Evolutionary conservation across 805 yeast genomes (phyloP).

Genomic region (Candida insectalens): DNA sequence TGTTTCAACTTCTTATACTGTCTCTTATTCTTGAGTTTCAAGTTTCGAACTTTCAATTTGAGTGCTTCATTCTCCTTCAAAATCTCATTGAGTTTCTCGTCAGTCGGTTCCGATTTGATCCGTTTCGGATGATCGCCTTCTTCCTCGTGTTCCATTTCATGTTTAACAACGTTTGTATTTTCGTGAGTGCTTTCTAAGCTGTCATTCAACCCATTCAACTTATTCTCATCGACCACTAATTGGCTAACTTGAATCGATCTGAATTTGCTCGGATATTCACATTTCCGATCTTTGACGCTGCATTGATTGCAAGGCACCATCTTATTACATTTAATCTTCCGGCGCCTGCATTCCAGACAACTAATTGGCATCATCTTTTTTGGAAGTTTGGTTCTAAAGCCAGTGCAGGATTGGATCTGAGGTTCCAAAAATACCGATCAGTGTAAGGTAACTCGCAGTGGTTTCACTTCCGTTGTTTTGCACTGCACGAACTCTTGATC

Average conservation of each 20-base stretch:
- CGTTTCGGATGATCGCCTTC: no score
- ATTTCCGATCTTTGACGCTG: constrained; percentile 25
- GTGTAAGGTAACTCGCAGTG: no score
- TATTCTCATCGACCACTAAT: constrained; percentile 11
- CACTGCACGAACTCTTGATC: no score
- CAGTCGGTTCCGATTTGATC: no score
- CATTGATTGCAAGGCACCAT: constrained; percentile 38
- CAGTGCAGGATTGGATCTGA: no score
- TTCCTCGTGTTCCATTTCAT: no score
- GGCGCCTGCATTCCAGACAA: constrained; percentile 25
- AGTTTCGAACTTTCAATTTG: constrained; percentile 18
- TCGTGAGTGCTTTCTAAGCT: neutral
- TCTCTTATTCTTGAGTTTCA: constrained; percentile 15
- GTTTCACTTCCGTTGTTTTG: no score
- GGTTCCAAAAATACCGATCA: no score
- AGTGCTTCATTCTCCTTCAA: constrained; percentile 21
- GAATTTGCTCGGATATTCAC: constrained; percentile 38
- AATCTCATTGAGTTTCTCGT: constrained; percentile 6
- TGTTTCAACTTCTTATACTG: constrained; percentile 7
- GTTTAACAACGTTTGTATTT: neutral
- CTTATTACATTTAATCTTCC: constrained; percentile 27
- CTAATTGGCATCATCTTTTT: constrained; percentile 23
- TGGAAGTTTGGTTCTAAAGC: no score
- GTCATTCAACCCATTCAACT: no score
- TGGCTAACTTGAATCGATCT: constrained; percentile 30